Base-by-base conservation (phyloP, 1,284 basidiomycete species). In the Cryptococcus floricola region DNA sequence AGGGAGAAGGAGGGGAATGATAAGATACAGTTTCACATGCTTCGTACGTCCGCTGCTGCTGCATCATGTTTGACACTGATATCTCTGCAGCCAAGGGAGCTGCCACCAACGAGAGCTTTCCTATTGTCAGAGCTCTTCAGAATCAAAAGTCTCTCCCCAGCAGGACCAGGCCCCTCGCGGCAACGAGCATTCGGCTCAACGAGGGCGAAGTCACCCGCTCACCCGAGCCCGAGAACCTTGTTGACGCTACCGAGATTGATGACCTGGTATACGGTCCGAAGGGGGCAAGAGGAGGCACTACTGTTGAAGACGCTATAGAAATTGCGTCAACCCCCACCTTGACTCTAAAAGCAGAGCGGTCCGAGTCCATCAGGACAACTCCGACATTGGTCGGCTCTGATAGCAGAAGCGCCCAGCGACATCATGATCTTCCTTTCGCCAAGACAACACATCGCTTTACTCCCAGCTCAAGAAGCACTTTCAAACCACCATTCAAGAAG, bases 91-190 rank as follows among this genome's bases (percentile, higher is more conserved):
- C 66, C 9, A 47, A 55, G 13, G 60, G 48, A 16, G 67, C 67
- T 2, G 54, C 10, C 5, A 47, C 61, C 0, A 58, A n/a, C 7
- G 50, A 52, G 1, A 53, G 60, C 1, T 67, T 43, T 43, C 69
- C 69, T 27, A 67, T 71, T 45, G 19, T 69, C 3, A 38, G 61
- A 41, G 57, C 52, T 19, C 47, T 71, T 14, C 56, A 68, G 12
- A 60, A 58, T 19, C 65, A 64, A 45, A 59, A 58, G n/a, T 25
- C 38, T 5, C 48, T 67, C 4, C 68, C 65, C 2, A n/a, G 19
- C 19, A 67, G 65, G 51, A 7, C 10, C 6, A 4, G 39, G 23
- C 4, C 37, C 31, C 16, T 16, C n/a, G 28, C 37, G 16, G 14
- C 2, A 12, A 13, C 27, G 7, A 25, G 18, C 14, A 5, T 18